phyloP scores from a whole-genome alignment of 2,329 filamentous ascomycete species.

The Elsinoe ampelina region DNA sequence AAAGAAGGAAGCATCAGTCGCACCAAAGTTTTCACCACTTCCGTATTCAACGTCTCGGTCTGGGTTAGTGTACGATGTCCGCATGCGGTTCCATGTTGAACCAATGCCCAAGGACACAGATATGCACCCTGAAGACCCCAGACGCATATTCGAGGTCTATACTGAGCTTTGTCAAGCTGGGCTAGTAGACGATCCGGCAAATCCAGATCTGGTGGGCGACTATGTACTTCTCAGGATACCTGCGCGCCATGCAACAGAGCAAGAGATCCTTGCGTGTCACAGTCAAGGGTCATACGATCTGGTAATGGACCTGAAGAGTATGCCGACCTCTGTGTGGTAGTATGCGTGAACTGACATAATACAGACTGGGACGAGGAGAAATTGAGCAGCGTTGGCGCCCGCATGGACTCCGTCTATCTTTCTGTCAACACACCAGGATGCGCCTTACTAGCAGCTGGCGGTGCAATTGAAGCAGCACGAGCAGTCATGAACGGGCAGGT shows the following conservation, averaged over 20 bases:
- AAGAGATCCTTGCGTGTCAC: constrained; percentile 76
- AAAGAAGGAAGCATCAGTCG: constrained; percentile 3
- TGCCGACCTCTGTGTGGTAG: not conserved
- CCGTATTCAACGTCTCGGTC: constrained; percentile 33
- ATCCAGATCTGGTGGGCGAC: constrained; percentile 40
- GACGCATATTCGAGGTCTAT: constrained; percentile 88
- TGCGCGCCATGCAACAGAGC: constrained; percentile 64
- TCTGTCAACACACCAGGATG: constrained; percentile 45
- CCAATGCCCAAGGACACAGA: constrained; percentile 47
- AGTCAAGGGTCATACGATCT: constrained; percentile 67
- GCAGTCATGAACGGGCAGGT: constrained; percentile 75
- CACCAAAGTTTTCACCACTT: constrained; percentile 27
- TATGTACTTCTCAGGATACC: constrained; percentile 59
- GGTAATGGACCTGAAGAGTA: constrained; percentile 39
- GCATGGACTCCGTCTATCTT: constrained; percentile 37
- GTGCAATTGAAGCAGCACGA: constrained; percentile 90
- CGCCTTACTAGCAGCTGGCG: constrained; percentile 75
- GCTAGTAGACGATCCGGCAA: constrained; percentile 57
- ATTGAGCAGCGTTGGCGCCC: constrained; percentile 50
- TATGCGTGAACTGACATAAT: constrained; percentile 16
- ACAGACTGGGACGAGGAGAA: constrained; percentile 46
- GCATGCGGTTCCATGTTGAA: constrained; percentile 94
- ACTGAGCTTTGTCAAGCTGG: constrained; percentile 75
- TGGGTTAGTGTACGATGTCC: constrained; percentile 64
- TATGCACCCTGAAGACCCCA: constrained; percentile 88